Base-by-base conservation (phyloP, 2,329 filamentous ascomycete species). In the Cercospora berteroae region DNA sequence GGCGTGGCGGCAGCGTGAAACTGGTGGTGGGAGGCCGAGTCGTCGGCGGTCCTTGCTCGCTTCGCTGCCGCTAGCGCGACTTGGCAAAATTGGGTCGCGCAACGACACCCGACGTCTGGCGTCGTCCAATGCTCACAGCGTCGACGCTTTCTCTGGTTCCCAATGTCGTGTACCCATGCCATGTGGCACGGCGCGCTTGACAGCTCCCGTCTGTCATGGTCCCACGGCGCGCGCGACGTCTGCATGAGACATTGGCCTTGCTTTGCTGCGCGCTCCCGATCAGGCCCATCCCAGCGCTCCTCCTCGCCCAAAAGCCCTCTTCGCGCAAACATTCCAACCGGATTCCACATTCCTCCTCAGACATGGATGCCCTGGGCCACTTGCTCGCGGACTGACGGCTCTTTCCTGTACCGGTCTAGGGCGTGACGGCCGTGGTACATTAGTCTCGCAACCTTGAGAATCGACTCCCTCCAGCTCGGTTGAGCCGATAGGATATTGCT, bases 381-480 rank as follows among this genome's bases (percentile, higher is more conserved):
- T 67, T 60, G 36, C 44, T 44, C 52, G 33, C 60, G 36, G 61
- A 12, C 39, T 42, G 27, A 39, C 62, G 50, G 61, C 48, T 56
- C 57, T 44, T 67, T 44, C 66, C 68, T 65, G 18, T 20, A 60
- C 20, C 44, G 64, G 69, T 52, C 59, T 63, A 62, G 58, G 57
- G 33, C 39, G 44, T 48, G 61, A 56, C 31, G 44, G 66, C 44
- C 50, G 31, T 56, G 56, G 58, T 60, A 63, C 65, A 63, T 63
- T 64, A 60, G 61, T 57, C 67, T 63, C 69, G 70, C 69, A 71
- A 56, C 72, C 67, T 72, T 71, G 72, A 70, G 65, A 69, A 72
- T 73, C 69, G 69, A 64, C 55, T 63, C 70, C 63, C 65, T 68
- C 70, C 58, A 66, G 61, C 65, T 52, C 63, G 56, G 56, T 60